phyloP scores from a whole-genome alignment of 2,329 filamentous ascomycete genomes.

The Ceratocystis eucalypticola region DNA sequence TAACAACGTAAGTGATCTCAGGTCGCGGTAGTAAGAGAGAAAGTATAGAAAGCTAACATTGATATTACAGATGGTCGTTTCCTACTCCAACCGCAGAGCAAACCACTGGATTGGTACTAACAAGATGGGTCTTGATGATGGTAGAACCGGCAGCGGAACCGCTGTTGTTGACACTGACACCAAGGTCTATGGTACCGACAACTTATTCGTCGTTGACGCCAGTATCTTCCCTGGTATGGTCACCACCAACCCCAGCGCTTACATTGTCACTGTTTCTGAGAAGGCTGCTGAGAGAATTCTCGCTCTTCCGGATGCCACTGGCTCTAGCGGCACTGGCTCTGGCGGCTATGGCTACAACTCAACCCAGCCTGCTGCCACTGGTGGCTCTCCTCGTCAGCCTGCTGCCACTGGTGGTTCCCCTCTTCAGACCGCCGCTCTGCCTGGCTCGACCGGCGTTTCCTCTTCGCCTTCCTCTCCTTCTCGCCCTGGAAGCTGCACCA shows the following conservation, averaged over 20 bases:
- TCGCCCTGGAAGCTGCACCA: not conserved
- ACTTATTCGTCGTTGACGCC: conserved; percentile 55
- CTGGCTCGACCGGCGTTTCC: not conserved
- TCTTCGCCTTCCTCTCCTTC: not conserved
- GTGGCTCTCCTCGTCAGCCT: not conserved
- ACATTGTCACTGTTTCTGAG: conserved; percentile 52
- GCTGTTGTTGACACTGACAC: conserved; percentile 50
- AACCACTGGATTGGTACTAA: conserved; percentile 46
- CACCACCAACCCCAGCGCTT: conserved; percentile 53
- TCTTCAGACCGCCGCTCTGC: not conserved
- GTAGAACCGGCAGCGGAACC: conserved; percentile 35
- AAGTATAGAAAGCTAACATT: not conserved
- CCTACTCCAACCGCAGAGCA: conserved; percentile 30
- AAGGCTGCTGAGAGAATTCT: conserved; percentile 34
- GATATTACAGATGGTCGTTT: conserved; percentile 23
- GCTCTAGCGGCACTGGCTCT: not conserved
- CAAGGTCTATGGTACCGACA: conserved; percentile 53
- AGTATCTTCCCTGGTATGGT: conserved; percentile 56
- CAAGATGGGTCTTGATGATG: conserved; percentile 46
- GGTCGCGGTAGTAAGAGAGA: not conserved
- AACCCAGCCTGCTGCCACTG: not conserved
- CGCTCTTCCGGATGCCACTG: conserved; percentile 12
- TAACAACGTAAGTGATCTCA: conserved; percentile 29
- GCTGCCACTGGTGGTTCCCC: not conserved
- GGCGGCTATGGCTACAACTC: not conserved